Conservation (phyloP, 352 stramenopile species). For the Elongisporangium senticosum region DNA sequence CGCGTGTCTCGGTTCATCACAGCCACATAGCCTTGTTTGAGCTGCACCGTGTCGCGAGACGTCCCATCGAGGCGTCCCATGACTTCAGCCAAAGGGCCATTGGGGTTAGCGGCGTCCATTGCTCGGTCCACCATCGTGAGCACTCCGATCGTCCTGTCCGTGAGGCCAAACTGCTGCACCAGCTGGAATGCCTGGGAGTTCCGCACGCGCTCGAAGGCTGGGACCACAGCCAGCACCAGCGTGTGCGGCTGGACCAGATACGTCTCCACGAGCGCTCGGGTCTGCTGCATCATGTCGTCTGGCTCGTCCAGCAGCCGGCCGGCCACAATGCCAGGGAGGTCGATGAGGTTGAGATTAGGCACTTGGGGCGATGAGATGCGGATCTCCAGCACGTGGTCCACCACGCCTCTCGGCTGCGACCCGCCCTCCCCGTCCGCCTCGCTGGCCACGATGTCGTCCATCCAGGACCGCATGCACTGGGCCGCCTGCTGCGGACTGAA, state of each 20-base stretch:
- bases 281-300: slow-evolving; percentile 36
- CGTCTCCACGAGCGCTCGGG: slow-evolving; percentile 23
- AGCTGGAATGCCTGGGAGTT: slow-evolving; percentile 44
- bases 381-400: slow-evolving; percentile 36
- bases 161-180: slow-evolving; percentile 28
- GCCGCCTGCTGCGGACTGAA: slow-evolving; percentile 15
- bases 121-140: slow-evolving; percentile 40
- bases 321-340: slow-evolving; percentile 37
- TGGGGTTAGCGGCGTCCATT: slow-evolving; percentile 13
- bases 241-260: slow-evolving; percentile 29
- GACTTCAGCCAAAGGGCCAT: slow-evolving; percentile 18
- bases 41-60: slow-evolving; percentile 21
- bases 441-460: slow-evolving; percentile 25
- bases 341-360: slow-evolving; percentile 32
- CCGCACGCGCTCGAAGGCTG: slow-evolving; percentile 23
- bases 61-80: slow-evolving; percentile 19
- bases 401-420: slow-evolving; percentile 11
- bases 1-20: slow-evolving; percentile 32
- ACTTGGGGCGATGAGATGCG: slow-evolving; percentile 26
- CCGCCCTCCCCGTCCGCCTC: slow-evolving; percentile 8
- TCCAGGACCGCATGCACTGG: slow-evolving; percentile 23
- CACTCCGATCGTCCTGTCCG: slow-evolving; percentile 31
- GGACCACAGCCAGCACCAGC: slow-evolving; percentile 34
- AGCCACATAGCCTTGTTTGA: slow-evolving; percentile 35
- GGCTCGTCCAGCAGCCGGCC: slow-evolving; percentile 21